Evolutionary conservation across 768 basidiomycete genomes (phyloP), one percentile per base, ranked within the genome.

Genomic region (Steccherinum ochraceum): DNA sequence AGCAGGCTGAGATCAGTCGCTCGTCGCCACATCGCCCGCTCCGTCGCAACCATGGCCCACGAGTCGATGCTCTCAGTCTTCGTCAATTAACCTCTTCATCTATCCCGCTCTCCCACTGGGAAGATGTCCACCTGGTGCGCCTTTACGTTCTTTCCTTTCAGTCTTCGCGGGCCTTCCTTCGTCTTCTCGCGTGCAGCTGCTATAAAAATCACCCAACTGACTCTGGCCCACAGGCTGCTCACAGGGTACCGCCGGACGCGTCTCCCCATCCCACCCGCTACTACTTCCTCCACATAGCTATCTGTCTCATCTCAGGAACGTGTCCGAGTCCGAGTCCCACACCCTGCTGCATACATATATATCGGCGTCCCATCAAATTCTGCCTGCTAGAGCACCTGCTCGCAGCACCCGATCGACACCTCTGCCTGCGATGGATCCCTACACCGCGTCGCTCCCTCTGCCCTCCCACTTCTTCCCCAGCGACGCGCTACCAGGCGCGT

Each of bases 401-500:
- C 30, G 16, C 30, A 35, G 16, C 16, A 35, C 30, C 16, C 30
- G 7, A 7, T 35, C 16, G 30, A 7, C 30, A 35, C n/a, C 7
- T 7, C 30, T 7, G 7, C 16, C 30, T 16, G 30, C 30, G 30
- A 35, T 35, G 30, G 7, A 35, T 35, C 30, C 7, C 30, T 35
- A 35, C 30, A 7, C 30, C 7, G 7, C 30, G 30, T 35, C 30
- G 16, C 30, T 7, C 30, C 30, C 30, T 16, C 30, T 7, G 30
- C 30, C 30, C 30, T 35, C 30, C 7, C 30, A 35, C 30, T 16
- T 35, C 30, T 35, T 35, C 42, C 42, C 42, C 16, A 5, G n/a
- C 10, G 45, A 3, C 21, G 3, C 4, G 12, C 5, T 52, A 56
- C 50, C 51, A 56, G 24, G n/a, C n/a, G n/a, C n/a, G n/a, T n/a